Evolutionary conservation across 1,139 yeast species (phyloP).

Genomic region (Suhomyces ambrosiae): DNA sequence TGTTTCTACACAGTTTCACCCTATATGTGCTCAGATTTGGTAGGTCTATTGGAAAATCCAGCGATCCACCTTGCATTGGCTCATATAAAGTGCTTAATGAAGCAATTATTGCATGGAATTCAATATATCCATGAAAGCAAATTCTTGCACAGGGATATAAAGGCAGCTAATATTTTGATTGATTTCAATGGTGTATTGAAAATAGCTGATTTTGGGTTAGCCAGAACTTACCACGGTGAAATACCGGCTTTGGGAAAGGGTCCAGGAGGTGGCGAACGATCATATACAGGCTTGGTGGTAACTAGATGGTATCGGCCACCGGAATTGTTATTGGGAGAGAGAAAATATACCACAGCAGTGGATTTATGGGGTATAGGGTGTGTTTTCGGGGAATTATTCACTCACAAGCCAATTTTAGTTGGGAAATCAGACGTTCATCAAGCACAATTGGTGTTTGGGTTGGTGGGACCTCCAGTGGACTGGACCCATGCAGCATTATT

Average conservation of each 20-base stretch:
- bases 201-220: conserved; percentile 88
- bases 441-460: conserved; percentile 74
- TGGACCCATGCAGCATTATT: conserved; percentile 69
- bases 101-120: conserved; percentile 76
- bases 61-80: conserved; percentile 58
- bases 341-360: conserved; percentile 86
- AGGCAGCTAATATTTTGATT: conserved; percentile 87
- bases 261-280: conserved; percentile 75
- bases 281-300: conserved; percentile 88
- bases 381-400: conserved; percentile 89
- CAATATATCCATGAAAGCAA: conserved; percentile 75
- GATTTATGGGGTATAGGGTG: conserved; percentile 99
- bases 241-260: conserved; percentile 58
- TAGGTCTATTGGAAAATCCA: conserved; percentile 89
- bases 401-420: conserved; percentile 76
- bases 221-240: conserved; percentile 74
- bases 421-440: conserved; percentile 93
- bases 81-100: conserved; percentile 83
- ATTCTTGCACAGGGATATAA: conserved; percentile 86
- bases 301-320: conserved; percentile 99
- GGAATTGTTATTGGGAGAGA: conserved; percentile 82
- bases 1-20: conserved; percentile 87
- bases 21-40: conserved; percentile 90
- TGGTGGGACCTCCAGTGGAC: conserved; percentile 78
- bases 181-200: conserved; percentile 77